These are phyloP conservation scores for Avena sativa DNA, from an alignment of 176 grass and related monocot genomes.

Conservation along the genomic window DNA sequence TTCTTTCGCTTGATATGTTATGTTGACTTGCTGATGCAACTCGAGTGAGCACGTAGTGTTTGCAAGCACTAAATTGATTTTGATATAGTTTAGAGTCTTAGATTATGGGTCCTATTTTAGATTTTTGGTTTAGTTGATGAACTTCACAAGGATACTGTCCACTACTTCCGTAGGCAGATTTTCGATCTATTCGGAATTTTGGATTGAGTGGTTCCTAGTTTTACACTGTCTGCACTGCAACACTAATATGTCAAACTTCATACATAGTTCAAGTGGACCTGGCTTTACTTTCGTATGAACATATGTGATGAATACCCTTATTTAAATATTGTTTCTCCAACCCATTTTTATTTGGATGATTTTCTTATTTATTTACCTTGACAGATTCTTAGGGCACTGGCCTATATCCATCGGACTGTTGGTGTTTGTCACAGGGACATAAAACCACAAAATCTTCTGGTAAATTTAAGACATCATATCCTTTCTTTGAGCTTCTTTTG, in stretches of 20 bases:
- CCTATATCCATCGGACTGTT: constrained; percentile 69
- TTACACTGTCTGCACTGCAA: not conserved
- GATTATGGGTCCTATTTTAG: not conserved
- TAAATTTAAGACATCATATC: constrained; percentile 26
- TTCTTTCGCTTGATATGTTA: not conserved
- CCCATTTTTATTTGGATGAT: not conserved
- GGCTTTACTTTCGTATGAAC: not conserved
- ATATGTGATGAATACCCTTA: constrained; percentile 3
- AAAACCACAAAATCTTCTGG: constrained; percentile 86
- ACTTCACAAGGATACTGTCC: not conserved
- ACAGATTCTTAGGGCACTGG: constrained; percentile 74
- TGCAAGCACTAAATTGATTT: not conserved
- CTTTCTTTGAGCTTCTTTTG: constrained; percentile 4
- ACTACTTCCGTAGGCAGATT: not conserved
- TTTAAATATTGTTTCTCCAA: not conserved
- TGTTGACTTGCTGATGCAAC: constrained; percentile 5
- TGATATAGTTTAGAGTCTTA: not conserved
- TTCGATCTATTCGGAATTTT: not conserved
- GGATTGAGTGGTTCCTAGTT: not conserved
- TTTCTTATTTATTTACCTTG: constrained; percentile 25
- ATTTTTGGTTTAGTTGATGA: not conserved
- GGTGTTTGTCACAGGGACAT: constrained; percentile 84
- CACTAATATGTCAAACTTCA: constrained; percentile 8
- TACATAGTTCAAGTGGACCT: constrained; percentile 7
- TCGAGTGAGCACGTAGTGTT: constrained; percentile 7